Percentiles rank a stretch among this genome's conserved stretches.
These are phyloP conservation scores for Fusarium sterilihyphosum DNA, from an alignment of 2,329 filamentous ascomycete species.

Conservation along the genomic window DNA sequence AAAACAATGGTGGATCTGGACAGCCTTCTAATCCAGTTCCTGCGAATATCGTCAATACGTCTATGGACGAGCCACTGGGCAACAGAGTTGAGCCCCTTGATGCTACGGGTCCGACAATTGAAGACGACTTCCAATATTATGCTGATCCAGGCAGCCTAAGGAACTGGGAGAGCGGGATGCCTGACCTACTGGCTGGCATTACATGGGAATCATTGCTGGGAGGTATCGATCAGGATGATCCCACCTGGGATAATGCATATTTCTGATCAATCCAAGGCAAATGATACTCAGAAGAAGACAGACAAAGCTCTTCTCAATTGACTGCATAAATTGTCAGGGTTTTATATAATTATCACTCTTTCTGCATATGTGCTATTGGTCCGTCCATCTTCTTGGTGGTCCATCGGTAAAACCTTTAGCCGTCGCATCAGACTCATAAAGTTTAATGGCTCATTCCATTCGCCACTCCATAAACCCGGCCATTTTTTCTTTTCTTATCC, in stretches of 20 bases:
- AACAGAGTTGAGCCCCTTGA: neutral
- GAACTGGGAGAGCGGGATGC: neutral
- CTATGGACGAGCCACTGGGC: neutral
- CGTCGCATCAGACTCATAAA: fast-evolving
- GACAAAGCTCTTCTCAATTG: too few relatives aligned
- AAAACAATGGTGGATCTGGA: too few relatives aligned
- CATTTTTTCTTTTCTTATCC: too few relatives aligned
- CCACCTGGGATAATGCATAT: neutral
- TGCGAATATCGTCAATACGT: neutral
- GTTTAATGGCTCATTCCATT: neutral
- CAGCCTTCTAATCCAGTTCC: neutral
- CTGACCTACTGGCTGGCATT: neutral
- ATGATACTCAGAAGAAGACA: neutral
- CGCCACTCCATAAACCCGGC: neutral
- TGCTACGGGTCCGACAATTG: neutral
- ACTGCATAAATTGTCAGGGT: too few relatives aligned
- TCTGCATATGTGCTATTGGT: too few relatives aligned
- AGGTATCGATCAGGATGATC: neutral
- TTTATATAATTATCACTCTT: too few relatives aligned
- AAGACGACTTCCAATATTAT: fast-evolving
- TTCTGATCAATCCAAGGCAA: neutral
- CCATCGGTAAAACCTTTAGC: neutral
- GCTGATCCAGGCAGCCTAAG: neutral
- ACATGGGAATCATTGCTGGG: neutral
- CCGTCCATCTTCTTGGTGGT: neutral